Base-by-base conservation (phyloP, 2,329 filamentous ascomycete genomes). In the Aspergillus sp. region DNA sequence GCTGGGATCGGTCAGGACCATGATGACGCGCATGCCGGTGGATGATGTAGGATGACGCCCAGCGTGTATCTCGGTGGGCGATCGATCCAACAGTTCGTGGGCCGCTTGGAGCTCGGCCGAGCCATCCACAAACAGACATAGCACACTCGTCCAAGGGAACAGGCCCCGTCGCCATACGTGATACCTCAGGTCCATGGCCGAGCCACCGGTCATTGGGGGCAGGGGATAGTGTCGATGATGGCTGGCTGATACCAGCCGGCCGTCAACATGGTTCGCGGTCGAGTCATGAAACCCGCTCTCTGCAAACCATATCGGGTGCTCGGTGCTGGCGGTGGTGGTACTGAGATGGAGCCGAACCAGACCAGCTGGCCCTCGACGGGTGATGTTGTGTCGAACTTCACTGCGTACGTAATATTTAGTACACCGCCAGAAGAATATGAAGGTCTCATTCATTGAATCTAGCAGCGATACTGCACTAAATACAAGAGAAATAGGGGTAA, bases 51-150 rank as follows among this genome's bases (percentile, higher is more conserved):
- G 17, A 52, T 38, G 31, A 38, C n/a, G 25, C 31, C 30, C 30
- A 41, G 50, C 30, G 19, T 52, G 50, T 52, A 51, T 51, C 49
- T 51, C 28, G 49, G 49, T 51, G 28, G 50, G n/a, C 11, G 31
- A 52, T 41, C 50, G 6, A 41, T 59, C 46, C 25, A 67, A 59
- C 48, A 64, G 57, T 22, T 59, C 38, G 25, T 43, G 51, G 30
- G 48, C 48, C 28, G 48, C 48, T 31, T 51, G 48, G 48, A 65
- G 52, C 25, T 65, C 63, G 45, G 51, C 58, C 23, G 28, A n/a
- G 22, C 53, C 60, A 45, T 65, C 59, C 47, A 64, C 53, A 30
- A 68, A 68, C 5, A 68, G 41, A 52, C 62, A 68, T 22, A 65
- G 23, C 22, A 65, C 25, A 30, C 63, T 51, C n/a, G 60, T 63